These are phyloP conservation scores for Neolentinus lepideus DNA, from an alignment of 1,284 basidiomycete species.

Conservation along the genomic window DNA sequence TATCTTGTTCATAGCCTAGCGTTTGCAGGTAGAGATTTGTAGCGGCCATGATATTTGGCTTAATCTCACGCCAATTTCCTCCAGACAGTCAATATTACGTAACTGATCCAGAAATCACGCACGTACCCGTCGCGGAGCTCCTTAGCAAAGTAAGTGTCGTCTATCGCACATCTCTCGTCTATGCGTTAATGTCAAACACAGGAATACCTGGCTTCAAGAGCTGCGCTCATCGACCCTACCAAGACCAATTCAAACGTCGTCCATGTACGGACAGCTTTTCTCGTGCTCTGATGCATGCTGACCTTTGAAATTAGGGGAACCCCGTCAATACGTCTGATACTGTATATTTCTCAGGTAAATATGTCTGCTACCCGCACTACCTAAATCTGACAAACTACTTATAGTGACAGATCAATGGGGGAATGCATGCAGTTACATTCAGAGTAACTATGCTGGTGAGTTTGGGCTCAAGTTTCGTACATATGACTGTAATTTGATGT, in stretches of 20 bases:
- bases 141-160: slow-evolving; percentile 61
- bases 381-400: slow-evolving; percentile 4
- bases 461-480: not conserved
- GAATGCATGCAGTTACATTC: slow-evolving; percentile 93
- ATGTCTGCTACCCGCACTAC: not conserved
- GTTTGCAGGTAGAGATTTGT: slow-evolving; percentile 51
- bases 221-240: slow-evolving; percentile 67
- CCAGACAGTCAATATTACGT: slow-evolving; percentile 87
- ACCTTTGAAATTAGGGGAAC: slow-evolving; percentile 49
- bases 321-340: slow-evolving; percentile 85
- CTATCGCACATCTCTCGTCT: slow-evolving; percentile 21
- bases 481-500: slow-evolving; percentile 1
- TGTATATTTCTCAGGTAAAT: slow-evolving; percentile 80
- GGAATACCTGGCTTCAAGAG: slow-evolving; percentile 80
- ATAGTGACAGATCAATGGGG: slow-evolving; percentile 82
- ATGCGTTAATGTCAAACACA: not conserved
- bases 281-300: not conserved
- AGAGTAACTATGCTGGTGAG: slow-evolving; percentile 83
- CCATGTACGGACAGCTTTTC: slow-evolving; percentile 39
- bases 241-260: slow-evolving; percentile 61
- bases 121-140: slow-evolving; percentile 72
- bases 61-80: slow-evolving; percentile 6
- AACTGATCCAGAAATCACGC: slow-evolving; percentile 73
- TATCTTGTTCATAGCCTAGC: too few species aligned
- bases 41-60: not conserved